phyloP scores from a whole-genome alignment of 2,329 filamentous ascomycete species.

The Neonectria faginata region DNA sequence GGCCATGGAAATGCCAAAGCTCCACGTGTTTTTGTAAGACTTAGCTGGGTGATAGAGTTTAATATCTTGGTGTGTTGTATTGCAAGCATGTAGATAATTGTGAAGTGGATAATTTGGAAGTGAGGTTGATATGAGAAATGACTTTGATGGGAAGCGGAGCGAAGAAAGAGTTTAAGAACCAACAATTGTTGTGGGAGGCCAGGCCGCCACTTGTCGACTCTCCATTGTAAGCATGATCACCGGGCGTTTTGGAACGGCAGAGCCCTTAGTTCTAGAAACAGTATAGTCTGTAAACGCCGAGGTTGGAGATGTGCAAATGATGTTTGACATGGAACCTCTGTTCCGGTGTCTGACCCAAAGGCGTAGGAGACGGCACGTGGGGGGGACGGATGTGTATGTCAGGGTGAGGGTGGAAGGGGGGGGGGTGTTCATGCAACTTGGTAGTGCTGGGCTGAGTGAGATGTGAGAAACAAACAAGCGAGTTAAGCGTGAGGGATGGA shows the following conservation, averaged over 20 bases:
- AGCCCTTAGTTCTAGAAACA: not conserved
- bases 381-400: constrained; percentile 4
- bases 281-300: not conserved
- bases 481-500: not conserved
- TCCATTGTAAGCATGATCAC: no score
- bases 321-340: not conserved
- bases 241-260: no score
- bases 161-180: no score
- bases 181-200: not conserved
- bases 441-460: not conserved
- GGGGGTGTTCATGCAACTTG: constrained; percentile 6
- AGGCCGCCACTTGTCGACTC: no score
- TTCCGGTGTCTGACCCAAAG: not conserved
- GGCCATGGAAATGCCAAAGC: not conserved
- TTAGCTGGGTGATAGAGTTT: not conserved
- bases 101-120: not conserved
- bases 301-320: not conserved
- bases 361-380: not conserved
- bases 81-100: not conserved
- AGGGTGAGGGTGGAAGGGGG: constrained; percentile 4
- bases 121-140: not conserved
- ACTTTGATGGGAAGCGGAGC: not conserved
- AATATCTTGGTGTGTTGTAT: not conserved
- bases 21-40: not conserved
- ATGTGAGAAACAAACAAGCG: constrained; percentile 1